A percentile compares a stretch with the other conserved stretches of the same genome.
These are phyloP conservation scores for Phaffomyces thermotolerans DNA, from an alignment of 805 yeast species.

Conservation along the genomic window DNA sequence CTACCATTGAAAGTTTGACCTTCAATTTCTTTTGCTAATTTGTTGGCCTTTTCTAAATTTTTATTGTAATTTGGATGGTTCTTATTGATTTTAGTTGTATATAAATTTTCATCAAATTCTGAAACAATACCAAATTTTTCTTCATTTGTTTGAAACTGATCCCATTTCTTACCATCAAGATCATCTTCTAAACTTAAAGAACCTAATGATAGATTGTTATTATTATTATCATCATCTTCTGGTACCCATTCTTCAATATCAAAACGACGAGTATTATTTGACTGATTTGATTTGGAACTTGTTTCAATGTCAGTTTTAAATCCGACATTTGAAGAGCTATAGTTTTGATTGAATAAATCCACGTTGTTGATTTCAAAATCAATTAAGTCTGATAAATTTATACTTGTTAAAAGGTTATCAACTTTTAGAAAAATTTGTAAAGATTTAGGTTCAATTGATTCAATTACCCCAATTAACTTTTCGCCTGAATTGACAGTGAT, in stretches of 20 bases:
- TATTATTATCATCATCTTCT: slow-evolving; percentile 32
- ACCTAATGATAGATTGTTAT: slow-evolving; percentile 13
- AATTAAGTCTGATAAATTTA: slow-evolving; percentile 30
- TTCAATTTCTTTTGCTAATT: slow-evolving; percentile 79
- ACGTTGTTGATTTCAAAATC: slow-evolving; percentile 33
- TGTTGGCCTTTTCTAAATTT: slow-evolving; percentile 63
- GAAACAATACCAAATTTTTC: slow-evolving; percentile 83
- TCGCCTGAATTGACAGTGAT: slow-evolving; percentile 61
- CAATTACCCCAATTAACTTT: slow-evolving; percentile 50
- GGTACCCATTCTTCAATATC: slow-evolving; percentile 74
- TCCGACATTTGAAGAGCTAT: slow-evolving; percentile 38
- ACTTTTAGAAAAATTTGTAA: slow-evolving; percentile 26
- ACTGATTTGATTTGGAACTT: slow-evolving; percentile 23
- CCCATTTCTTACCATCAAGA: slow-evolving; percentile 48
- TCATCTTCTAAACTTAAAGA: slow-evolving; percentile 28
- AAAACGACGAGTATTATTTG: slow-evolving; percentile 54
- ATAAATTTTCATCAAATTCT: slow-evolving; percentile 72
- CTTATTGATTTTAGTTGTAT: slow-evolving; percentile 72
- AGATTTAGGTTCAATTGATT: slow-evolving; percentile 45
- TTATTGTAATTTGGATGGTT: slow-evolving; percentile 65
- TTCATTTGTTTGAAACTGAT: slow-evolving; percentile 90
- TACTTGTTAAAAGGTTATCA: slow-evolving; percentile 19
- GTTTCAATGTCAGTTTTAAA: slow-evolving; percentile 88
- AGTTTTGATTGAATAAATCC: slow-evolving; percentile 20
- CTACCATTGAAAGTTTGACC: slow-evolving; percentile 55